These are phyloP conservation scores for Gossypium schwendimanii DNA, from an alignment of 441 rosid species.

Conservation along the genomic window DNA sequence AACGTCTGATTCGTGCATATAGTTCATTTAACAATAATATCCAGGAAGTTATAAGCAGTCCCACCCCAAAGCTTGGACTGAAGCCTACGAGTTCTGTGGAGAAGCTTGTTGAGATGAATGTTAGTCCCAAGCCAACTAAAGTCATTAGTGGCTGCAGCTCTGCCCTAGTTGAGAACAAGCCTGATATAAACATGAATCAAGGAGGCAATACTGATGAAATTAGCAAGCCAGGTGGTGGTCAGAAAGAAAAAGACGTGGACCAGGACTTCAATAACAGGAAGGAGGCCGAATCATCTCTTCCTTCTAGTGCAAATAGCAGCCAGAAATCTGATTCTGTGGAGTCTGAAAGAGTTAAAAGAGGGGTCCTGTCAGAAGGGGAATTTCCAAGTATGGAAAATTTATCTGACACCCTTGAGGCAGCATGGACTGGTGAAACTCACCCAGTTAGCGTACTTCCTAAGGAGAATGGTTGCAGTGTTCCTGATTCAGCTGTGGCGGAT, in stretches of 20 bases:
- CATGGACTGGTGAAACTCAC: slow-evolving; percentile 61
- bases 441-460: slow-evolving; percentile 28
- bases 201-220: slow-evolving; percentile 23
- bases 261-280: slow-evolving; percentile 26
- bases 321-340: slow-evolving; percentile 36
- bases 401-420: slow-evolving; percentile 67
- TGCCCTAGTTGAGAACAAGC: slow-evolving; percentile 25
- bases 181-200: slow-evolving; percentile 28
- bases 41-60: slow-evolving; percentile 31
- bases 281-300: slow-evolving; percentile 28
- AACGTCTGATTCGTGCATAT: slow-evolving; percentile 42
- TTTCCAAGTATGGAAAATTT: slow-evolving; percentile 38
- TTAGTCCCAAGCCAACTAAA: slow-evolving; percentile 26
- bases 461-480: slow-evolving; percentile 30
- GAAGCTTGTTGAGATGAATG: slow-evolving; percentile 30
- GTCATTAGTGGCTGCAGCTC: slow-evolving; percentile 32
- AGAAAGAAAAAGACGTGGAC: slow-evolving; percentile 25
- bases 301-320: slow-evolving; percentile 26
- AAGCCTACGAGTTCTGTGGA: slow-evolving; percentile 32
- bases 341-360: slow-evolving; percentile 36
- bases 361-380: slow-evolving; percentile 52
- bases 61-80: slow-evolving; percentile 34
- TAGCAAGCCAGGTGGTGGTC: slow-evolving; percentile 24
- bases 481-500: slow-evolving; percentile 22
- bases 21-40: slow-evolving; percentile 26